These are phyloP conservation scores for Scheffersomyces cryptocercus DNA, from an alignment of 1,139 yeast species.

Conservation along the genomic window DNA sequence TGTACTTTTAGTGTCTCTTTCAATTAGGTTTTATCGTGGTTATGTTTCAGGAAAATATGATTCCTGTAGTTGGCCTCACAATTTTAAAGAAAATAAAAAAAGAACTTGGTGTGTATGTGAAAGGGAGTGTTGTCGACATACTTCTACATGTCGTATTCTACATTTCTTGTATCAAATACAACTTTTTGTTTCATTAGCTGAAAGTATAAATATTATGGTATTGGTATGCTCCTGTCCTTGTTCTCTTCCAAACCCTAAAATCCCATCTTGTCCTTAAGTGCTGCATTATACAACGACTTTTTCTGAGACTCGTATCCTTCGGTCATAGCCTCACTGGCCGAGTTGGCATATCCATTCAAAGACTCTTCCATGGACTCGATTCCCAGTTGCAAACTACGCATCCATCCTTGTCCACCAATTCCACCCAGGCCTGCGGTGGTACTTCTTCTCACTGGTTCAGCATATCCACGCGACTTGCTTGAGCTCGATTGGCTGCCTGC, in stretches of 20 bases:
- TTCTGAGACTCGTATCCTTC: constrained; percentile 54
- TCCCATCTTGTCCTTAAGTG: constrained; percentile 57
- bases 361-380: constrained; percentile 56
- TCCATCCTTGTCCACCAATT: constrained; percentile 37
- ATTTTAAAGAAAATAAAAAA: too few species aligned
- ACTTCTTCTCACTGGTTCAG: constrained; percentile 49
- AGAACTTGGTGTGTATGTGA: too few species aligned
- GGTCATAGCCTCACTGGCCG: constrained; percentile 53
- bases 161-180: neutral
- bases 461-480: constrained; percentile 39
- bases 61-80: too few species aligned
- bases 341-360: constrained; percentile 58
- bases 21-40: too few species aligned
- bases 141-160: too few species aligned
- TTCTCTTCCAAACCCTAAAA: constrained; percentile 22
- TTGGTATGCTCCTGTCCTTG: too few species aligned
- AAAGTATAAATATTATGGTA: too few species aligned
- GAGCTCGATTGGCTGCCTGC: constrained; percentile 6
- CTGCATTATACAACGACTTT: constrained; percentile 51
- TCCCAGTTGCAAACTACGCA: constrained; percentile 53
- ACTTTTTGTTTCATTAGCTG: neutral
- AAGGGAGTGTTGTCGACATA: too few species aligned
- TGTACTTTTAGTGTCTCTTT: too few species aligned
- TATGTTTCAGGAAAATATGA: too few species aligned
- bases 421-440: constrained; percentile 25